These are phyloP conservation scores for Leishmania amazonensis DNA, from an alignment of 208 protist species.

Conservation along the genomic window DNA sequence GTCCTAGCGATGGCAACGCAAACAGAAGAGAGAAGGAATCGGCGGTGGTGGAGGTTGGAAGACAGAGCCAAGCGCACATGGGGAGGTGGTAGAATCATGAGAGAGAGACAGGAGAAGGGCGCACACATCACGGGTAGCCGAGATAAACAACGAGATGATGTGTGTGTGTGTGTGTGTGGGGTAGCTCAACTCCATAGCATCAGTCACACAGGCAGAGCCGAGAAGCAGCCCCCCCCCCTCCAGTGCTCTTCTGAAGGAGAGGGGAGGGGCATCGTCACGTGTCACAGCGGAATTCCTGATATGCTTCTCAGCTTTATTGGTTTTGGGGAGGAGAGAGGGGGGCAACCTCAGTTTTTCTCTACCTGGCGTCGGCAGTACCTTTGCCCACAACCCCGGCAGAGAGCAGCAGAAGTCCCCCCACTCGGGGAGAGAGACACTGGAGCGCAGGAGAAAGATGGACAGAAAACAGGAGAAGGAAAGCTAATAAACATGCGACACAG, in stretches of 20 bases:
- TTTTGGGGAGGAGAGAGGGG: not conserved
- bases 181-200: not conserved
- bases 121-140: not conserved
- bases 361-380: not conserved
- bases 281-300: not conserved
- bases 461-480: slow-evolving; percentile 4
- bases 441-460: not conserved
- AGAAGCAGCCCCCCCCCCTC: not conserved
- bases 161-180: not conserved
- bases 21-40: not conserved
- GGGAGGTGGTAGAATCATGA: not conserved
- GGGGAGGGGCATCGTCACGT: not conserved
- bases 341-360: not conserved
- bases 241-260: no score
- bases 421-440: slow-evolving; percentile 6
- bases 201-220: not conserved
- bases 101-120: not conserved
- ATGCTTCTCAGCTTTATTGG: not conserved
- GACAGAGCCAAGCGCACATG: not conserved
- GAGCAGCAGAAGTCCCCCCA: not conserved
- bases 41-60: not conserved
- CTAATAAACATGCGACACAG: not conserved
- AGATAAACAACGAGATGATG: not conserved
- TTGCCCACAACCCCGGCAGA: not conserved
- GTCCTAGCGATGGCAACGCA: not conserved